These are phyloP conservation scores for Phaeotremella fagi DNA, from an alignment of 768 basidiomycete genomes.

Conservation along the genomic window DNA sequence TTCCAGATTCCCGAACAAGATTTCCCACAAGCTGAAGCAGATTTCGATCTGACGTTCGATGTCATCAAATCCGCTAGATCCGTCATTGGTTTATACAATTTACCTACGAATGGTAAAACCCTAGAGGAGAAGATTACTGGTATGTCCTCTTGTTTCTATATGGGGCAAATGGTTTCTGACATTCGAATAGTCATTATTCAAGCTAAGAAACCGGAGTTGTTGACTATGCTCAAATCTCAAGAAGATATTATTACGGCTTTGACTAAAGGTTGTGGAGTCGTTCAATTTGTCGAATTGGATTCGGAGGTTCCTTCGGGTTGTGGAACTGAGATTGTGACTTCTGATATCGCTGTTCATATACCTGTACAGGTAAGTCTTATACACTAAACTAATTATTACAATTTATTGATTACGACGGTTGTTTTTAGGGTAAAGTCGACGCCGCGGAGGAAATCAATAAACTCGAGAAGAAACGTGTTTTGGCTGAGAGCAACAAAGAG, in stretches of 20 bases:
- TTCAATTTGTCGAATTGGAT: conserved; percentile 61
- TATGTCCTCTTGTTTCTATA: conserved; percentile 1
- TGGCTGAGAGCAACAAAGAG: conserved; percentile 63
- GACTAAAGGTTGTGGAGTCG: conserved; percentile 80
- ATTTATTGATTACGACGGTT: background rate
- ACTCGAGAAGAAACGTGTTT: conserved; percentile 79
- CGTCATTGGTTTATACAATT: conserved; percentile 79
- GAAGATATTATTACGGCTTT: conserved; percentile 69
- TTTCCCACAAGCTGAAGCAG: conserved; percentile 64
- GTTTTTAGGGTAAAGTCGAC: conserved; percentile 75
- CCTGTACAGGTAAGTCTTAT: conserved; percentile 69
- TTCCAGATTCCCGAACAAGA: conserved; percentile 50
- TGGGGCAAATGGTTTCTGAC: background rate
- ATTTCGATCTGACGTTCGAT: conserved; percentile 80
- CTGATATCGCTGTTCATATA: conserved; percentile 70
- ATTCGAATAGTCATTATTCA: conserved; percentile 66
- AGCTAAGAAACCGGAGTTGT: conserved; percentile 61
- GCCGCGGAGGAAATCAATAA: conserved; percentile 81
- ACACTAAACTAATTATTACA: background rate
- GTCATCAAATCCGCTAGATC: conserved; percentile 75
- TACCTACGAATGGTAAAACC: conserved; percentile 54
- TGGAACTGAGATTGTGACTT: conserved; percentile 72
- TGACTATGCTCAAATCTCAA: conserved; percentile 66
- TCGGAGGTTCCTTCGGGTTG: conserved; percentile 80
- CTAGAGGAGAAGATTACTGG: conserved; percentile 46